Conservation (phyloP, 495 filamentous ascomycete genomes). For the Recurvomyces mirabilis region DNA sequence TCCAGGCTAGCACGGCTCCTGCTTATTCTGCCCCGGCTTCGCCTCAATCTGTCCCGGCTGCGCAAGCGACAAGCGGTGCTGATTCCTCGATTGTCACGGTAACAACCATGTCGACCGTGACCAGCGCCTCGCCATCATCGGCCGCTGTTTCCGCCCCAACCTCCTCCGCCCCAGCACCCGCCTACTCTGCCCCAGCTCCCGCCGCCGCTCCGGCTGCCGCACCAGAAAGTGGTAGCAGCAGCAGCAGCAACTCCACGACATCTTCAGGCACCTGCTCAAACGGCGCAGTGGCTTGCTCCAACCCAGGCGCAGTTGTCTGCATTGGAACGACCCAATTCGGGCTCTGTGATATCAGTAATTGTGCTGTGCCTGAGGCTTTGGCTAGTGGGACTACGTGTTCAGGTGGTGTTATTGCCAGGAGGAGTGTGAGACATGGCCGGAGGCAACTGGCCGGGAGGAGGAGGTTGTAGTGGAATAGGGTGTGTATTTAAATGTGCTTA, state of each 20-base stretch:
- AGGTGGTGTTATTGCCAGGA: constrained; percentile 21
- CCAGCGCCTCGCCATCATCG: constrained; percentile 3
- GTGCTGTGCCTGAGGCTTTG: constrained; percentile 24
- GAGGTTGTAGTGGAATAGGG: not conserved
- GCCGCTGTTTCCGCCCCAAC: constrained; percentile 4
- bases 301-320: constrained; percentile 28
- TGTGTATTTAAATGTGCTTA: not conserved
- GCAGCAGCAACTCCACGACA: constrained; percentile 1
- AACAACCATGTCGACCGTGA: constrained; percentile 7
- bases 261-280: constrained; percentile 12
- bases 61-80: constrained; percentile 3
- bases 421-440: constrained; percentile 2
- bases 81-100: constrained; percentile 3
- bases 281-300: constrained; percentile 23
- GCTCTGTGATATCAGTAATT: constrained; percentile 26
- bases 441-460: constrained; percentile 6
- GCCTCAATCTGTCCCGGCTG: not conserved
- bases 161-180: not conserved
- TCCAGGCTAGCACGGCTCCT: not conserved
- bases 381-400: constrained; percentile 26
- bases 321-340: constrained; percentile 25
- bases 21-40: not conserved
- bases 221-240: no score
- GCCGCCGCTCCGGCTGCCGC: no score
- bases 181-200: no score